Evolutionary conservation across 257 asterid genomes (phyloP), one percentile per base, ranked within the genome.

Genomic region (Striga asiatica): DNA sequence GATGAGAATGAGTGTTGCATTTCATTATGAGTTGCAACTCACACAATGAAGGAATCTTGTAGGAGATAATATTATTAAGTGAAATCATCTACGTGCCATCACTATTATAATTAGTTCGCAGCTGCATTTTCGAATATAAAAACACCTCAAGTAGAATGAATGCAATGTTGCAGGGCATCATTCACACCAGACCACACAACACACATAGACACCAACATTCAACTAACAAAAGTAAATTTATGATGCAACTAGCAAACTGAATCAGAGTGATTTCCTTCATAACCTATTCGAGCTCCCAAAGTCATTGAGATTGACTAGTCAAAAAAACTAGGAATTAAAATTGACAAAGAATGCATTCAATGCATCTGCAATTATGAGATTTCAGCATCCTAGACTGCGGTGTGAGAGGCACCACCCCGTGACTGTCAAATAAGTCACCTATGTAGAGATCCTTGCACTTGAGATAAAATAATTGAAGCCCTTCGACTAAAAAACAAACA

Each of bases 1-100:
- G 14, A 38, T 46, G 29, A 65, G 60, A 56, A 67, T 38, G 20
- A 38, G 37, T 43, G 13, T 34, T 16, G 53, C 21, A 25, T 19
- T 18, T 39, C 38, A 55, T 64, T 60, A 54, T 24, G 39, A n/a
- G n/a, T 63, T 41, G 60, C 71, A 53, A 37, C 35, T 34, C n/a
- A 20, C 39, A 37, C 27, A 41, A 52, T 17, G 46, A 3, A 66
- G 58, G 17, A 31, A 57, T 60, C 21, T 20, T 29, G 51, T 8
- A 58, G 50, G 38, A 50, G 60, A 59, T 42, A 18, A 34, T 32
- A 58, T 43, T 37, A 18, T 43, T 37, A 18, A 23, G 39, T 63
- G 47, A 13, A 66, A 39, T 51, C 51, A 17, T 42, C 32, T 12
- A 39, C 10, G 17, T 31, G 43, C 9, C 61, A 21, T 53, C 38